Conservation (phyloP, 192 early-diverging fungal species). For the Chytriomyces hyalinus region DNA sequence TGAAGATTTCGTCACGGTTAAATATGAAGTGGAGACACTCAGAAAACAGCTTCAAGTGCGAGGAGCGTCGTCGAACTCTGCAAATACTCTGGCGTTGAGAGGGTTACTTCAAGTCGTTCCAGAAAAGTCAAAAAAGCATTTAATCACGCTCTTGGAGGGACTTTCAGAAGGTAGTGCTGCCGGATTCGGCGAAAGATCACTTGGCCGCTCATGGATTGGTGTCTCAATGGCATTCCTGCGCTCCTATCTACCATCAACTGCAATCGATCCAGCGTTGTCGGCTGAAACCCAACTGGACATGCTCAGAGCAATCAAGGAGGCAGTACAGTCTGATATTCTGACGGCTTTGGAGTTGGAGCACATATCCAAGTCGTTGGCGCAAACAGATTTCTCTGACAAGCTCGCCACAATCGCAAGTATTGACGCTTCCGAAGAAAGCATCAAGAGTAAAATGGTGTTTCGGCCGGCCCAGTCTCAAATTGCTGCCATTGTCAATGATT, state of each 20-base stretch:
- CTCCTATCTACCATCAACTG: slow-evolving; percentile 77
- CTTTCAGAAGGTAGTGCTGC: not conserved
- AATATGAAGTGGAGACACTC: not conserved
- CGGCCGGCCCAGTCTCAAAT: slow-evolving; percentile 72
- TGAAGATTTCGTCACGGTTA: not conserved
- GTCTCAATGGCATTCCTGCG: slow-evolving; percentile 65
- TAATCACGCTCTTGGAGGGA: not conserved
- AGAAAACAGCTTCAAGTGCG: not conserved
- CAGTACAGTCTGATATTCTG: slow-evolving; percentile 60
- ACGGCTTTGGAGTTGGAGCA: slow-evolving; percentile 52
- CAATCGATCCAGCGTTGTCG: slow-evolving; percentile 84
- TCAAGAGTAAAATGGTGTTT: slow-evolving; percentile 52
- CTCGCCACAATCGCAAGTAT: slow-evolving; percentile 5
- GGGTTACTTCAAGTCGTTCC: slow-evolving; percentile 1
- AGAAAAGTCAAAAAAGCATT: slow-evolving; percentile 11
- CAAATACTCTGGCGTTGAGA: no score
- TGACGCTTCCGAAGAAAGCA: not conserved
- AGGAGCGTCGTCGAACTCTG: no score
- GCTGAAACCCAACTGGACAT: slow-evolving; percentile 69
- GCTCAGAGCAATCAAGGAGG: slow-evolving; percentile 59
- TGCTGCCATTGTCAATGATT: slow-evolving; percentile 67
- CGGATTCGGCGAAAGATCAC: slow-evolving; percentile 14
- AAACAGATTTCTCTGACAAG: not conserved
- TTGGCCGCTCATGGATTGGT: slow-evolving; percentile 65
- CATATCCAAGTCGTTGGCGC: slow-evolving; percentile 10